A percentile compares a stretch with the other conserved stretches of the same genome.
Evolutionary conservation across 148 eudicot genomes (phyloP).

Genomic region (Spergularia bocconei): DNA sequence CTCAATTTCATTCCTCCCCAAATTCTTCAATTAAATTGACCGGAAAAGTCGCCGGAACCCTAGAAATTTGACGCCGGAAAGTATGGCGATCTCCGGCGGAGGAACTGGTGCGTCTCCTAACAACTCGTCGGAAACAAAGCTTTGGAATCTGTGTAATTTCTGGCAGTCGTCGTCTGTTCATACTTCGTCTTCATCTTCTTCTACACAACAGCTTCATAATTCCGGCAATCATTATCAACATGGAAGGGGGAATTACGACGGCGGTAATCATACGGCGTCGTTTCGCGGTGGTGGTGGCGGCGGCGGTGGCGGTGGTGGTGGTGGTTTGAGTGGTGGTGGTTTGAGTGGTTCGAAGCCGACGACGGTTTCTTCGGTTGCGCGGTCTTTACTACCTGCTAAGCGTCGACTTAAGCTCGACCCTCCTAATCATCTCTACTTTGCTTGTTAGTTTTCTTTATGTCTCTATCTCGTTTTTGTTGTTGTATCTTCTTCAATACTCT

Average conservation of each 20-base stretch:
- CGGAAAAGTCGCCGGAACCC: background rate
- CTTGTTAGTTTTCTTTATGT: constrained; percentile 37
- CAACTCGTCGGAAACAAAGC: background rate
- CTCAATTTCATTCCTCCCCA: no score
- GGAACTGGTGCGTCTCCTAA: background rate
- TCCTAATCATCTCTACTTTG: constrained; percentile 68
- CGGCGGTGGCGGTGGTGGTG: background rate
- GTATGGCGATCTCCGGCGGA: constrained; percentile 2
- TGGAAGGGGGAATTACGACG: background rate
- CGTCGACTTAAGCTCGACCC: constrained; percentile 83
- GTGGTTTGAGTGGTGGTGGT: constrained; percentile 17
- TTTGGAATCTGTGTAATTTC: background rate
- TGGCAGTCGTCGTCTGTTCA: constrained; percentile 2
- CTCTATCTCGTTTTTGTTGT: background rate
- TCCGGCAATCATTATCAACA: background rate
- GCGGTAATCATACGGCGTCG: constrained; percentile 7
- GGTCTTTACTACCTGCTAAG: constrained; percentile 57
- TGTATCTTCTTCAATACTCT: background rate
- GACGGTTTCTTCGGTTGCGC: constrained; percentile 44
- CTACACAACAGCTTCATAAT: constrained; percentile 1
- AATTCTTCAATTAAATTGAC: no score
- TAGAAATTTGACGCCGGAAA: background rate
- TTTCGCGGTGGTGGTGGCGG: background rate
- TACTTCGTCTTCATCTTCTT: constrained; percentile 8
- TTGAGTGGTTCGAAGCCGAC: constrained; percentile 25